Conservation (phyloP, 228 moss, liverwort and hornwort species). For the Sphagnum fallax region DNA sequence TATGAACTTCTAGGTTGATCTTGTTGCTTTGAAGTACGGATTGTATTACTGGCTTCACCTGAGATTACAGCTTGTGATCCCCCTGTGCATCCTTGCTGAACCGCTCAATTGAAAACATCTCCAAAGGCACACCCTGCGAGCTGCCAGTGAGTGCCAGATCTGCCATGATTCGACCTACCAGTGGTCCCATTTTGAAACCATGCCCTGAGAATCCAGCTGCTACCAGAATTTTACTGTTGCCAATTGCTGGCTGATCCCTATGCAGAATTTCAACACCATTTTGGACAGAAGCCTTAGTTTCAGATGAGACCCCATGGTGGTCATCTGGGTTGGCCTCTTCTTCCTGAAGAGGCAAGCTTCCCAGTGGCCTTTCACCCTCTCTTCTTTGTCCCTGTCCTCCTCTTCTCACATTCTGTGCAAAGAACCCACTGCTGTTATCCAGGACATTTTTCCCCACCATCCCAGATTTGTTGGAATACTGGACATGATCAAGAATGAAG, state of each 20-base stretch:
- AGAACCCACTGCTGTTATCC: not conserved
- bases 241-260: not conserved
- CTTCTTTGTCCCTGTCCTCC: not conserved
- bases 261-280: conserved; percentile 1
- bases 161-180: conserved; percentile 82
- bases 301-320: not conserved
- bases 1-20: too few relatives aligned
- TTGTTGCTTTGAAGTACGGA: too few relatives aligned
- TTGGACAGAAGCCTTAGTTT: conserved; percentile 6
- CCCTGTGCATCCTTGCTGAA: conserved; percentile 35
- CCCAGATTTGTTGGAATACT: conserved; percentile 5
- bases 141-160: conserved; percentile 61
- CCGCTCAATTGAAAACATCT: conserved; percentile 55
- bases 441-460: conserved; percentile 1
- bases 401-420: not conserved
- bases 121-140: conserved; percentile 40
- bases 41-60: conserved; percentile 26
- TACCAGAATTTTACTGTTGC: conserved; percentile 26
- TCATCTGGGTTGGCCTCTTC: conserved; percentile 1
- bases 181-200: conserved; percentile 92
- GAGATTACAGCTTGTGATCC: conserved; percentile 35
- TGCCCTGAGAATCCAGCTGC: conserved; percentile 96
- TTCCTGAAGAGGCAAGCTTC: conserved; percentile 2
- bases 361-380: not conserved
- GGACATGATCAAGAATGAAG: conserved; percentile 71